phyloP scores from a whole-genome alignment of 495 filamentous ascomycete genomes.

The Evernia prunastri region DNA sequence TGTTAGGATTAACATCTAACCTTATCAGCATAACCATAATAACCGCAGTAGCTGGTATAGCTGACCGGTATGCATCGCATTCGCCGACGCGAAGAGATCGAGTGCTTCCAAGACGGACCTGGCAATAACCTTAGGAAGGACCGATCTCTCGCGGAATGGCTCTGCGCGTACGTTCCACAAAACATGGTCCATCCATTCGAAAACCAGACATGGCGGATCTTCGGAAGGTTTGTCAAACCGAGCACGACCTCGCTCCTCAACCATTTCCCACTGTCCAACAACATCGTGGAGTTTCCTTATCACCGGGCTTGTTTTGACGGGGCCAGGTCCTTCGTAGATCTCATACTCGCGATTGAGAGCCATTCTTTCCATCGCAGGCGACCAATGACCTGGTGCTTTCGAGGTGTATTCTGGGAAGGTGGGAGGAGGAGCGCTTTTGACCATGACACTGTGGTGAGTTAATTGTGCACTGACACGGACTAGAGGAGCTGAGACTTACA shows the following conservation, averaged over 20 bases:
- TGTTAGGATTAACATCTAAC: constrained; percentile 28
- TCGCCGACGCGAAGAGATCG: constrained; percentile 5
- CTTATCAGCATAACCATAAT: constrained; percentile 1
- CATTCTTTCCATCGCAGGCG: constrained; percentile 16
- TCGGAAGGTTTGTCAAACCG: constrained; percentile 12
- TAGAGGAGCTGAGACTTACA: constrained; percentile 1
- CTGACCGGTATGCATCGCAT: constrained; percentile 13
- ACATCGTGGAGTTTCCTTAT: constrained; percentile 12
- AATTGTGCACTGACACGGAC: neutral
- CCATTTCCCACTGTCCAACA: constrained; percentile 13
- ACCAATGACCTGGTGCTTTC: constrained; percentile 9
- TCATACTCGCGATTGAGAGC: constrained; percentile 11
- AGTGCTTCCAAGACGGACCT: constrained; percentile 8
- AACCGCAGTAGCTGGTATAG: neutral
- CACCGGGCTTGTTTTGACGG: constrained; percentile 3
- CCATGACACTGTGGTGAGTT: constrained; percentile 7
- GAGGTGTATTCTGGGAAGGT: constrained; percentile 3
- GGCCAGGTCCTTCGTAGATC: constrained; percentile 9
- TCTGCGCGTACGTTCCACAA: constrained; percentile 13
- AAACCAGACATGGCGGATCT: constrained; percentile 14
- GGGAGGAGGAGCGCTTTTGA: constrained; percentile 14
- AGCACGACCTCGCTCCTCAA: constrained; percentile 12
- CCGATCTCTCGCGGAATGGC: constrained; percentile 6
- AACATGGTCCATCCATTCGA: constrained; percentile 14
- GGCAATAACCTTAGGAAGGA: constrained; percentile 13